Evolutionary conservation across 768 basidiomycete species (phyloP), one percentile per base, ranked within the genome.

Genomic region (Mycena rebaudengoi): DNA sequence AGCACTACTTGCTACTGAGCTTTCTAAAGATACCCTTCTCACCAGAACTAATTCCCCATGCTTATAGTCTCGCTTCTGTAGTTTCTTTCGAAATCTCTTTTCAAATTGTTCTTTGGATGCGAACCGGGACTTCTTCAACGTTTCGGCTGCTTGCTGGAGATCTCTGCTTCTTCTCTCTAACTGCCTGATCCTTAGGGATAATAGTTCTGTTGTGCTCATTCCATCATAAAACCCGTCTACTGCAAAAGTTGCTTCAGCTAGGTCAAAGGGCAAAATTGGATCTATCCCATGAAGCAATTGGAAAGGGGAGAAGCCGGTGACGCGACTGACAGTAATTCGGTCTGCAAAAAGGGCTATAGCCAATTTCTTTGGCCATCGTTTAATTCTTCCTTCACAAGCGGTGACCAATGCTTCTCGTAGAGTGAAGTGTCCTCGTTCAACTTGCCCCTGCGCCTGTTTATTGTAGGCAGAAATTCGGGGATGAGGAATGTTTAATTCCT

Each of bases 361-460:
- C 0, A 71, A 18, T 21, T 50, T 4, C n/a, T 64, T 48, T 8
- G 71, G 72, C 75, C 76, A 77, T 18, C 50, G 20, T 0, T 25
- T 14, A 0, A 66, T 48, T 2, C 70, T 49, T 10, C 69, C 67
- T 1, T 68, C 35, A 46, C 72, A 74, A 1, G 70, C 26, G 33
- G 76, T 76, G 1, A 79, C 52, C 10, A 79, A 37, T 0, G 74
- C 73, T 55, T 80, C 76, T 7, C 78, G 35, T 5, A 80, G 60
- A 3, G 53, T 71, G 18, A 61, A 72, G 30, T 80, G 80, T 14
- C 74, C 69, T 21, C 70, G 60, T 69, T 81, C 78, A 0, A 81
- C 76, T 14, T 79, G 68, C 28, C 80, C 75, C 43, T 78, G 78
- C 1, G 71, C 77, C n/a, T n/a, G n/a, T n/a, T n/a, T n/a, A 51